These are phyloP conservation scores for Dothistroma pini DNA, from an alignment of 2,329 filamentous ascomycete species.

Conservation along the genomic window DNA sequence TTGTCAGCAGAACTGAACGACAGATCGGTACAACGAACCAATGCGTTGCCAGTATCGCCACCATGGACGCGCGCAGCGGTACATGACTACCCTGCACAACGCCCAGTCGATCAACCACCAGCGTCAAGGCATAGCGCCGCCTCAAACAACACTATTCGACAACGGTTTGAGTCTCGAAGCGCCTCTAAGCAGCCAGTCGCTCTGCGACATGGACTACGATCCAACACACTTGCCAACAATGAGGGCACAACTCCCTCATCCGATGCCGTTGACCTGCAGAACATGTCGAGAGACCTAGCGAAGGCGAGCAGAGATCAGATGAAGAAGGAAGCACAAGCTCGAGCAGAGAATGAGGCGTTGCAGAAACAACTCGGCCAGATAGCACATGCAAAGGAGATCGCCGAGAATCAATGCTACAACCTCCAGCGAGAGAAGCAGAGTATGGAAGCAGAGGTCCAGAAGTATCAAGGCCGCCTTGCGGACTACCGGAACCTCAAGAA, in stretches of 20 bases:
- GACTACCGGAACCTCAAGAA: conserved; percentile 19
- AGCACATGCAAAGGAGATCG: background rate
- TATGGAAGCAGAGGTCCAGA: conserved; percentile 7
- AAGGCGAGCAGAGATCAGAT: background rate
- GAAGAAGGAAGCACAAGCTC: background rate
- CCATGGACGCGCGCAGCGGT: background rate
- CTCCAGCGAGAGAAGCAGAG: conserved; percentile 14
- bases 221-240: background rate
- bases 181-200: background rate
- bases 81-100: background rate
- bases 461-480: conserved; percentile 16
- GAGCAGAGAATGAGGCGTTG: background rate
- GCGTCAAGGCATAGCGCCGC: background rate
- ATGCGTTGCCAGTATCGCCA: background rate
- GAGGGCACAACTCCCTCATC: background rate
- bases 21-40: background rate
- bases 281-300: background rate
- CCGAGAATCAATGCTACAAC: conserved; percentile 3
- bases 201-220: background rate
- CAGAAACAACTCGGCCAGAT: conserved; percentile 4
- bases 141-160: background rate
- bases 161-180: background rate
- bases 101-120: background rate
- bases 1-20: background rate
- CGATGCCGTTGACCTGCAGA: background rate